Evolutionary conservation across 2,329 filamentous ascomycete species (phyloP).

Genomic region (Periconia digitata): DNA sequence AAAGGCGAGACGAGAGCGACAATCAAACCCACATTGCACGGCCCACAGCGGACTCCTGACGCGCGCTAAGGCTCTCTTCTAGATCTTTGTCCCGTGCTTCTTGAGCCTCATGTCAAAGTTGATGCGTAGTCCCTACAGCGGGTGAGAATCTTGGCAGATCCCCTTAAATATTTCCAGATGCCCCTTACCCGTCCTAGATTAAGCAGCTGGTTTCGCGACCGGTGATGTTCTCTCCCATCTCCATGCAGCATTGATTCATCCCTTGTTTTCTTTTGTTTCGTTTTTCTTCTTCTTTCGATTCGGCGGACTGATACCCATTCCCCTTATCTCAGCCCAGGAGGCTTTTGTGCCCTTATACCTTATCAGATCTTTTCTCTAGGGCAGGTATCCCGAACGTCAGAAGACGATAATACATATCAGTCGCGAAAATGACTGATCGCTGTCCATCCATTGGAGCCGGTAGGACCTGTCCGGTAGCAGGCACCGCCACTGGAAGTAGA

Average conservation of each 20-base stretch:
- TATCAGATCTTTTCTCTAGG: too few species aligned
- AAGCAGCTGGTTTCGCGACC: too few species aligned
- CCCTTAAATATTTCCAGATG: background rate
- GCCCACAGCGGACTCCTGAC: too few species aligned
- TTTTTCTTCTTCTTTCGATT: too few species aligned
- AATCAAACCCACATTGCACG: background rate
- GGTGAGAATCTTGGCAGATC: background rate
- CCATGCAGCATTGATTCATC: too few species aligned
- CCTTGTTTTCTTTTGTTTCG: too few species aligned
- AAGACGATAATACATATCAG: conserved; percentile 4
- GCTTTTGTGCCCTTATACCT: too few species aligned
- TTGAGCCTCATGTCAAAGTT: background rate
- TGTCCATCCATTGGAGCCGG: conserved; percentile 20
- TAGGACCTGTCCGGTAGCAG: conserved; percentile 15
- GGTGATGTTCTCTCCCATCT: too few species aligned
- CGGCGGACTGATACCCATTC: too few species aligned
- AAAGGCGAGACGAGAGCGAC: background rate
- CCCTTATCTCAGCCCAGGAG: too few species aligned
- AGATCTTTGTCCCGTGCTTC: background rate
- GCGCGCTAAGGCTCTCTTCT: too few species aligned
- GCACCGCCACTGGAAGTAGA: conserved; percentile 13
- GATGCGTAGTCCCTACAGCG: background rate
- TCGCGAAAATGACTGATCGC: conserved; percentile 17
- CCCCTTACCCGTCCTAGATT: background rate
- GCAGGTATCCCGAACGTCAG: too few species aligned